Base-by-base conservation (phyloP, 176 grass and related monocot genomes). In the Musa acuminata region DNA sequence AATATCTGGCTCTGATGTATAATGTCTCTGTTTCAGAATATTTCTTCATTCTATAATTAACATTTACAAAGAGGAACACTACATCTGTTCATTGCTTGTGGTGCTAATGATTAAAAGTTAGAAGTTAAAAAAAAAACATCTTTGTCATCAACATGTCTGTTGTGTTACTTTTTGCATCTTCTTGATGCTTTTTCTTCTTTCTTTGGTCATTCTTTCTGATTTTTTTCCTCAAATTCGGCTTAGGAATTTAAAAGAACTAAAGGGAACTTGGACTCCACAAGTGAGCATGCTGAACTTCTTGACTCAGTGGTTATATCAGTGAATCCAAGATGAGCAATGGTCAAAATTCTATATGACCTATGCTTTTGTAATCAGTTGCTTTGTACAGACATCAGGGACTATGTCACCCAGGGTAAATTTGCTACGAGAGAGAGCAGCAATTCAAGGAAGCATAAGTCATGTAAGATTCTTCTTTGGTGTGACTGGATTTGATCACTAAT, bases 191-290 rank as follows among this genome's bases (percentile, higher is more conserved):
- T 43, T 6, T 43, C 35, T 43, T 43, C 35, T 43, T 43, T 43
- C 35, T 4, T 43, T 43, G 35, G 35, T 43, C 4, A 43, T 43
- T 43, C 35, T 43, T 50, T 63, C 19, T 62, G 9, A 49, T 62
- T 55, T 49, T 75, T 10, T 43, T 43, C 2, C 24, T 52, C 20
- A 25, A 72, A 72, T 25, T 13, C 1, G 19, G 8, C 51, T 26
- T 82, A 94, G 91, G 95, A 99, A 76, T 94, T 94, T 76, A 94
- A 86, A 84, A 86, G 95, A 84, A 99, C 88, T 62, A 89, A 82
- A 74, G 90, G 90, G 69, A 99, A 94, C 79, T 77, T 99, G 58
- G 91, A 87, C 78, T 99, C 82, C 19, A 94, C 94, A 84, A 91
- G 80, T 78, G 88, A 99, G 77, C 95, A 94, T 64, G 91, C 88